phyloP scores from a whole-genome alignment of 2,329 filamentous ascomycete genomes.

The Penicillium palitans region DNA sequence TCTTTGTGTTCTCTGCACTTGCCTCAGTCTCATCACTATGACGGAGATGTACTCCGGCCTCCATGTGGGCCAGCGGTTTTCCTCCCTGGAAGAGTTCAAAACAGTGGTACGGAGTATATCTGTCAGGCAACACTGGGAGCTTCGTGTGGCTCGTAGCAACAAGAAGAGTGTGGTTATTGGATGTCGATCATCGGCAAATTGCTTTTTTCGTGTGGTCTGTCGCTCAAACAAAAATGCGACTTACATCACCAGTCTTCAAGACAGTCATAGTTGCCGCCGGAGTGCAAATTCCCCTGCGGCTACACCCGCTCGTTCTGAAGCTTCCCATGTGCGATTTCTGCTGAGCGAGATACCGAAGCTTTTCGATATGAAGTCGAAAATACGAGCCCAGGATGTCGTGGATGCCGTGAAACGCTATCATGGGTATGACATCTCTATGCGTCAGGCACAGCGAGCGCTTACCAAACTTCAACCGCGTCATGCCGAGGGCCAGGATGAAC shows the following conservation, averaged over 20 bases:
- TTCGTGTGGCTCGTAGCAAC: conserved; percentile 43
- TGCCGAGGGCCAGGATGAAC: conserved; percentile 25
- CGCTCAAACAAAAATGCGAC: conserved; percentile 44
- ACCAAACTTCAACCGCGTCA: conserved; percentile 37
- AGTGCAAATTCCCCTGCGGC: conserved; percentile 31
- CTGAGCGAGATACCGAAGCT: conserved; percentile 43
- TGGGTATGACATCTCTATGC: conserved; percentile 43
- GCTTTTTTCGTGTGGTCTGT: conserved; percentile 43
- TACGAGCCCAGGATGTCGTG: conserved; percentile 41
- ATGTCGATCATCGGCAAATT: conserved; percentile 41
- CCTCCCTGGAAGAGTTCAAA: conserved; percentile 43
- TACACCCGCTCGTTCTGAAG: conserved; percentile 42
- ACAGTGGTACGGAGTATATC: conserved; percentile 41
- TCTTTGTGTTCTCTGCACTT: conserved; percentile 16
- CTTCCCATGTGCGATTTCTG: conserved; percentile 43
- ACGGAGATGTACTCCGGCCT: conserved; percentile 44
- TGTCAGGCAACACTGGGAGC: conserved; percentile 44
- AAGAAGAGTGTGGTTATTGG: conserved; percentile 45
- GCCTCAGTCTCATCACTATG: conserved; percentile 27
- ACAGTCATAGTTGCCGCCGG: conserved; percentile 40
- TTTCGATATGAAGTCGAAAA: conserved; percentile 41
- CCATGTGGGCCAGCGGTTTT: conserved; percentile 41
- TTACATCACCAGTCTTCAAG: conserved; percentile 43
- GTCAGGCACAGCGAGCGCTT: conserved; percentile 42
- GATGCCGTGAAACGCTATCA: conserved; percentile 45